Conservation (phyloP, 1,284 basidiomycete species). For the Papiliotrema flavescens region DNA sequence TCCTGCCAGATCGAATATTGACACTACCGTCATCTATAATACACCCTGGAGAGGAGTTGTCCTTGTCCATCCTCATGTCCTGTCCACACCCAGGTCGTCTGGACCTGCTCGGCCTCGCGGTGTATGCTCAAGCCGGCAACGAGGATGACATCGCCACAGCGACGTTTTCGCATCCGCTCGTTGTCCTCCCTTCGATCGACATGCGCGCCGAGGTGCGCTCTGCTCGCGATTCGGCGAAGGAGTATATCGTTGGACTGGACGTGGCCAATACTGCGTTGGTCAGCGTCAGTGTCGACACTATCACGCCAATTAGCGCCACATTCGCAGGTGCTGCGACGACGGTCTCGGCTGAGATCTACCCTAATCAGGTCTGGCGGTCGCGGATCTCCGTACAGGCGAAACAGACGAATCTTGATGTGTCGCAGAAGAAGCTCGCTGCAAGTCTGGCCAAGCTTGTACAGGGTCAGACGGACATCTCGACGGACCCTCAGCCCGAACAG, state of each 20-base stretch:
- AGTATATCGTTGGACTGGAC: conserved; percentile 1
- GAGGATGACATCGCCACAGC: conserved; percentile 11
- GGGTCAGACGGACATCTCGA: conserved; percentile 11
- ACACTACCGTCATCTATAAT: conserved; percentile 14
- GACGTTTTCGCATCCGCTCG: conserved; percentile 12
- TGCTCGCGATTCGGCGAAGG: background rate
- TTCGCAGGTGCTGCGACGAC: conserved; percentile 12
- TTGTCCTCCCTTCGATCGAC: conserved; percentile 17
- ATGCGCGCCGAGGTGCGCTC: conserved; percentile 2
- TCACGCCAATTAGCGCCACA: conserved; percentile 14
- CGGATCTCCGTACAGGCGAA: background rate
- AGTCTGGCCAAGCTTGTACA: conserved; percentile 29
- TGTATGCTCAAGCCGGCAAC: conserved; percentile 19
- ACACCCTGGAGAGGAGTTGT: conserved; percentile 19
- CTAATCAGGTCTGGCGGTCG: conserved; percentile 29
- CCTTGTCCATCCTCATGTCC: conserved; percentile 23
- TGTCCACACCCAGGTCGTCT: conserved; percentile 12
- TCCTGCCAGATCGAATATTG: conserved; percentile 15
- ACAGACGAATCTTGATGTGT: conserved; percentile 10
- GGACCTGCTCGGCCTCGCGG: conserved; percentile 26
- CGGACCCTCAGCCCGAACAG: background rate
- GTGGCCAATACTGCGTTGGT: conserved; percentile 2
- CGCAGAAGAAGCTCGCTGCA: conserved; percentile 19
- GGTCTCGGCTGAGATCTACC: conserved; percentile 9
- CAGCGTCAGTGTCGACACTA: conserved; percentile 4